phyloP scores from a whole-genome alignment of 2,329 filamentous ascomycete species.

The Aspergillus clavatus region DNA sequence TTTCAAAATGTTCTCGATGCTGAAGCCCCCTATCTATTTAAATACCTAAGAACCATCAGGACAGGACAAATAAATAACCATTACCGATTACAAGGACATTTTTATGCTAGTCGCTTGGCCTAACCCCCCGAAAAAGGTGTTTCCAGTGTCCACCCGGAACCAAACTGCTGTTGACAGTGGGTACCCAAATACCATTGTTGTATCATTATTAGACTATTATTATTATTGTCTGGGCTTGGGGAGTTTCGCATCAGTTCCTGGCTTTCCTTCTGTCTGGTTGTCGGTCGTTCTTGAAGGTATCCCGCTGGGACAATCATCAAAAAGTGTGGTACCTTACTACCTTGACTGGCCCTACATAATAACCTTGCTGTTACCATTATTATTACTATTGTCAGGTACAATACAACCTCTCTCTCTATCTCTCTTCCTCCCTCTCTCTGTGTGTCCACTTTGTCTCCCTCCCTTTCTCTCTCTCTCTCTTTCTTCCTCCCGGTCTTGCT shows the following conservation, averaged over 20 bases:
- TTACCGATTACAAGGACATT: no score
- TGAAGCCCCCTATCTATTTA: no score
- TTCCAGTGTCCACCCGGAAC: constrained; percentile 12
- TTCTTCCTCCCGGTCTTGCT: no score
- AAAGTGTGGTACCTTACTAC: neutral
- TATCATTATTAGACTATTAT: constrained; percentile 16
- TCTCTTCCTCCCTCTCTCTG: no score
- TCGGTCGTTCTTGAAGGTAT: neutral
- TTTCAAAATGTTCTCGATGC: no score
- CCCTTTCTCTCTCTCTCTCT: no score
- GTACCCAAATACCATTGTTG: constrained; percentile 19
- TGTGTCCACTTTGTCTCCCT: no score
- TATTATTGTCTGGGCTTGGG: constrained; percentile 1
- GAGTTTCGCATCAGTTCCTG: constrained; percentile 7
- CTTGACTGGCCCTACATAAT: neutral
- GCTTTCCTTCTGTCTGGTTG: constrained; percentile 9
- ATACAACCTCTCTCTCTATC: constrained; percentile 3
- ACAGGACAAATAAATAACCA: no score
- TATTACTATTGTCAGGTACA: neutral
- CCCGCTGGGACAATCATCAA: neutral
- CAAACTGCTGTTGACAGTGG: constrained; percentile 15
- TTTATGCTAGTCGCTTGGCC: no score
- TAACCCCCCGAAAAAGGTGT: no score
- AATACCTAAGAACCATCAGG: no score
- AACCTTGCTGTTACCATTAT: no score